Base-by-base conservation (phyloP, 2,329 filamentous ascomycete species). In the Alternaria postmessia region DNA sequence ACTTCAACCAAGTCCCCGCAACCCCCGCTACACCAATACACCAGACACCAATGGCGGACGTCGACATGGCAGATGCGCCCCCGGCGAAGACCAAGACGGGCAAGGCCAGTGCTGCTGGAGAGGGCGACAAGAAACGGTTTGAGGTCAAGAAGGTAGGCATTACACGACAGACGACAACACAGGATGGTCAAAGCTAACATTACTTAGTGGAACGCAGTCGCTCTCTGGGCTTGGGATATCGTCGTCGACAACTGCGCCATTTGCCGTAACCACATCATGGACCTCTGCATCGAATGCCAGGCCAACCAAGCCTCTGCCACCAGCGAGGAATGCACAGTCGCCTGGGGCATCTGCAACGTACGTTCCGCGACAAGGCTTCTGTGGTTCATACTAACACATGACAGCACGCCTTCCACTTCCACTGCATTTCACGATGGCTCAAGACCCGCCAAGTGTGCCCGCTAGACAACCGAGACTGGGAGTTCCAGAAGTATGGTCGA, bases 171-270 rank as follows among this genome's bases (percentile, higher is more conserved):
- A 24, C 14, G 44, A 4, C 41, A 47, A 12, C 11, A 32, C 28
- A 41, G 61, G 64, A 18, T 55, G 62, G 51, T 59, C 39, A 60
- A n/a, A 60, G 44, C 66, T 71, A 68, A 71, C 68, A 43, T 20
- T 3, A 51, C 65, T 43, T 74, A 97, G 94, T 99, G 95, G 95
- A 98, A 98, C 74, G 95, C 95, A 0, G 95, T 99, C 52, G 94
- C 95, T 41, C 86, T 99, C 2, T 99, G 95, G 95, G 95, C 95
- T 0, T 99, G 95, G 95, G 95, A 99, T 78, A 99, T 99, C 61
- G 94, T 98, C 32, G 95, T 99, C 63, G 95, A 99, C 82, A 99
- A 99, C 86, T 99, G 95, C 79, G 95, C 95, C 73, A 99, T 99
- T 78, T 99, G 95, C 85, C 88, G 95, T 78, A 99, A 99, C 79